Conservation (phyloP, 495 filamentous ascomycete genomes). For the Amphirosellinia nigrospora region DNA sequence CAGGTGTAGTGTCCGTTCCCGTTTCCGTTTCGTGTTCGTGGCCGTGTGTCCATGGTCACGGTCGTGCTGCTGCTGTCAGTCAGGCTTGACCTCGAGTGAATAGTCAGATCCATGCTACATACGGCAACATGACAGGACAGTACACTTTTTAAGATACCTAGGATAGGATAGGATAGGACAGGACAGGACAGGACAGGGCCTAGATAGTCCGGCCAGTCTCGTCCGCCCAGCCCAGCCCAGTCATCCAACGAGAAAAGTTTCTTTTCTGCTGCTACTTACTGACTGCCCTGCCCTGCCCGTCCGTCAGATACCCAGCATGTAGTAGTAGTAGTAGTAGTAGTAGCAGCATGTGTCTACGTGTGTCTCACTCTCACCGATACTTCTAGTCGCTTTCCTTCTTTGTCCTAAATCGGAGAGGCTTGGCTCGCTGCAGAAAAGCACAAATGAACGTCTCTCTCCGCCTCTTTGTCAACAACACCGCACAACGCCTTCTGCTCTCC, state of each 20-base stretch:
- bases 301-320: slow-evolving; percentile 38
- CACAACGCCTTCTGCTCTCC: slow-evolving; percentile 3
- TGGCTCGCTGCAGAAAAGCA: slow-evolving; percentile 35
- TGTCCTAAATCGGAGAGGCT: slow-evolving; percentile 45
- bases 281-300: too few relatives aligned
- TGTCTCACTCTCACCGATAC: slow-evolving; percentile 48
- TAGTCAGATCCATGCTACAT: slow-evolving; percentile 28
- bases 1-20: too few relatives aligned
- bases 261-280: slow-evolving; percentile 37
- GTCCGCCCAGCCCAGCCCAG: too few relatives aligned
- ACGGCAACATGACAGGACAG: too few relatives aligned
- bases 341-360: slow-evolving; percentile 38
- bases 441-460: slow-evolving; percentile 40
- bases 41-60: slow-evolving; percentile 18
- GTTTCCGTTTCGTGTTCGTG: slow-evolving; percentile 20
- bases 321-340: too few relatives aligned
- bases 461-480: slow-evolving; percentile 37
- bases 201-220: slow-evolving; percentile 21
- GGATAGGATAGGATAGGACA: too few relatives aligned
- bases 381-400: slow-evolving; percentile 40
- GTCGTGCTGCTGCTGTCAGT: too few relatives aligned
- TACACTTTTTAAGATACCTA: too few relatives aligned
- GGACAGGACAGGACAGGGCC: too few relatives aligned
- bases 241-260: slow-evolving; percentile 29
- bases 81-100: too few relatives aligned